Evolutionary conservation across 768 basidiomycete genomes (phyloP).

Genomic region (Lactarius pseudohatsudake): DNA sequence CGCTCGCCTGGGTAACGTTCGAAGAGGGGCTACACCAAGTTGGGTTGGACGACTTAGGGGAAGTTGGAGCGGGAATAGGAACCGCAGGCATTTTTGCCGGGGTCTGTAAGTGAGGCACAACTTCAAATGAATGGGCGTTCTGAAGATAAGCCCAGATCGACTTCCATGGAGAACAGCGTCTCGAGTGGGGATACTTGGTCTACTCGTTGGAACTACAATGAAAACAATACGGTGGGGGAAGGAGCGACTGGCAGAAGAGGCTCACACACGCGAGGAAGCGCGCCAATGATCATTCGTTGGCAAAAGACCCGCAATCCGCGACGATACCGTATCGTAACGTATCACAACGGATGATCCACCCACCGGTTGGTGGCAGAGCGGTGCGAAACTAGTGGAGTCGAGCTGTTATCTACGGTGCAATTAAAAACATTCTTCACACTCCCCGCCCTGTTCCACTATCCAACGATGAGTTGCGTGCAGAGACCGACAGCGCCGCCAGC

Average conservation of each 20-base stretch:
- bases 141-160: constrained; percentile 24
- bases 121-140: constrained; percentile 15
- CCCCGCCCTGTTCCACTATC: constrained; percentile 1
- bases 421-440: constrained; percentile 8
- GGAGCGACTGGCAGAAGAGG: constrained; percentile 32
- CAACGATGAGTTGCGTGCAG: constrained; percentile 6
- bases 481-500: constrained; percentile 1
- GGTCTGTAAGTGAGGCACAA: constrained; percentile 44
- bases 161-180: constrained; percentile 26
- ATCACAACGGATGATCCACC: constrained; percentile 13
- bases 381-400: background rate
- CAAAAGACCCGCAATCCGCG: constrained; percentile 18
- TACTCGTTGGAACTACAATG: constrained; percentile 56
- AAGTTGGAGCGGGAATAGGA: constrained; percentile 63
- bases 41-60: constrained; percentile 45
- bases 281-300: constrained; percentile 28
- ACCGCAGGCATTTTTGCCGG: constrained; percentile 59
- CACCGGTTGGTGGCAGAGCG: constrained; percentile 3
- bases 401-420: constrained; percentile 17
- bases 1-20: constrained; percentile 48
- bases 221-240: constrained; percentile 39
- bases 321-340: constrained; percentile 10
- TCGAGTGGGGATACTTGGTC: constrained; percentile 47
- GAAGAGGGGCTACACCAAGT: constrained; percentile 46
- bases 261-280: constrained; percentile 31